phyloP scores from a whole-genome alignment of 2,329 filamentous ascomycete species.

The Elsinoe fawcettii region DNA sequence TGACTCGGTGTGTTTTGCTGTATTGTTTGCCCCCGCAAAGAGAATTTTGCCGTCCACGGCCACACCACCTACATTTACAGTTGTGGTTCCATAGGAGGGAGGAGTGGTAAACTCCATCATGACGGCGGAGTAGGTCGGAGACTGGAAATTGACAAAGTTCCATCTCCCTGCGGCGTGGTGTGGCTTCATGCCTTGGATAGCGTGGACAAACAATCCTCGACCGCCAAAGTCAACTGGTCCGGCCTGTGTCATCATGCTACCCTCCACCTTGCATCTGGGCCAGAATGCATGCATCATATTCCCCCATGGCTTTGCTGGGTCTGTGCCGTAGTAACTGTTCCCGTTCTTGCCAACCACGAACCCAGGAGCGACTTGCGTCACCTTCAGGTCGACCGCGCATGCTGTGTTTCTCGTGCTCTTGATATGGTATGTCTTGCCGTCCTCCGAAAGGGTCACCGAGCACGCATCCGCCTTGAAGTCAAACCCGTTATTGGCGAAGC shows the following conservation, averaged over 20 bases:
- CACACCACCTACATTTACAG: slow-evolving; percentile 75
- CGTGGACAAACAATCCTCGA: slow-evolving; percentile 70
- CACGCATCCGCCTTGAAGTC: slow-evolving; percentile 82
- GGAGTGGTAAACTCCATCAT: slow-evolving; percentile 97
- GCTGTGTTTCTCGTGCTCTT: slow-evolving; percentile 79
- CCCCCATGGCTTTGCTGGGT: slow-evolving; percentile 81
- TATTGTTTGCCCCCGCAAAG: slow-evolving; percentile 57
- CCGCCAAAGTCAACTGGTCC: slow-evolving; percentile 78
- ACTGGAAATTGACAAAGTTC: slow-evolving; percentile 92
- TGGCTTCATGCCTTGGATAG: slow-evolving; percentile 96
- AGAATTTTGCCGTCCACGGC: slow-evolving; percentile 74
- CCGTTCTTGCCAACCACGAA: slow-evolving; percentile 82
- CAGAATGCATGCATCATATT: slow-evolving; percentile 89
- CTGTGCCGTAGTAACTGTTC: slow-evolving; percentile 76
- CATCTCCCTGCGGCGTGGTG: slow-evolving; percentile 85
- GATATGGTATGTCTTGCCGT: slow-evolving; percentile 75
- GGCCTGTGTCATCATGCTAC: slow-evolving; percentile 73
- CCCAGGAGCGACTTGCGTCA: slow-evolving; percentile 68
- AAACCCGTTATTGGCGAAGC: slow-evolving; percentile 75
- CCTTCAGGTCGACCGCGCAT: slow-evolving; percentile 76
- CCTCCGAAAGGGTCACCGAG: slow-evolving; percentile 76
- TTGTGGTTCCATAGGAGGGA: slow-evolving; percentile 78
- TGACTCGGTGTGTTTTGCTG: slow-evolving; percentile 60
- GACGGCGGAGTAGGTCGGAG: slow-evolving; percentile 74
- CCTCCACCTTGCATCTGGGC: slow-evolving; percentile 76